Base-by-base conservation (phyloP, 768 basidiomycete species). In the Rhodotorula taiwanensis region DNA sequence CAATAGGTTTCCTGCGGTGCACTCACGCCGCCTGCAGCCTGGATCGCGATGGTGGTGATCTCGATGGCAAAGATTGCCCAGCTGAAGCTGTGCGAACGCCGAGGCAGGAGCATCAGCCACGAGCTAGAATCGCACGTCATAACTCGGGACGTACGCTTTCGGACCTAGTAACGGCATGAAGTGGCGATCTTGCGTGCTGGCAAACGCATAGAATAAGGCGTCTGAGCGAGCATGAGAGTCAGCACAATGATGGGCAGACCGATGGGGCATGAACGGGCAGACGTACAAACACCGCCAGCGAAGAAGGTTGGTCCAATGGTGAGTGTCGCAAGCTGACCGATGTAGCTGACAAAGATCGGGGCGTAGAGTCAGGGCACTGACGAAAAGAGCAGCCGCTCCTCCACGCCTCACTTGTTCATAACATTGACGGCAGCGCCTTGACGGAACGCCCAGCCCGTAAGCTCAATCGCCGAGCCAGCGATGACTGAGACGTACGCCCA, bases 301-400 rank as follows among this genome's bases (percentile, higher is more conserved):
- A 56, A 62, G 55, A 62, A 62, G 5, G 61, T 56, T 14, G 61
- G 61, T 1, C 53, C 61, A 39, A 62, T 50, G 20, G 61, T 62
- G 9, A 62, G 41, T 6, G 47, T 31, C 18, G 61, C 61, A 15
- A 62, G 61, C 34, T 62, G 61, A 16, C 2, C 28, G 28, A 60
- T 34, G 59, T 60, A 60, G 25, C 52, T 54, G 30, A 21, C 4
- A n/a, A 23, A 43, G 42, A 14, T 8, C 10, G 13, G 49, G 20
- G n/a, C n/a, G n/a, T 4, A 0, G 50, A 9, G 14, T 14, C 28
- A 33, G 25, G 13, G n/a, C 33, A n/a, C 10, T 13, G 21, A 7
- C 43, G 5, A 44, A n/a, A n/a, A n/a, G n/a, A n/a, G n/a, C n/a
- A n/a, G n/a, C n/a, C n/a, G n/a, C n/a, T n/a, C n/a, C n/a, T n/a